These are phyloP conservation scores for Claviceps africana DNA, from an alignment of 2,329 filamentous ascomycete genomes.

Conservation along the genomic window DNA sequence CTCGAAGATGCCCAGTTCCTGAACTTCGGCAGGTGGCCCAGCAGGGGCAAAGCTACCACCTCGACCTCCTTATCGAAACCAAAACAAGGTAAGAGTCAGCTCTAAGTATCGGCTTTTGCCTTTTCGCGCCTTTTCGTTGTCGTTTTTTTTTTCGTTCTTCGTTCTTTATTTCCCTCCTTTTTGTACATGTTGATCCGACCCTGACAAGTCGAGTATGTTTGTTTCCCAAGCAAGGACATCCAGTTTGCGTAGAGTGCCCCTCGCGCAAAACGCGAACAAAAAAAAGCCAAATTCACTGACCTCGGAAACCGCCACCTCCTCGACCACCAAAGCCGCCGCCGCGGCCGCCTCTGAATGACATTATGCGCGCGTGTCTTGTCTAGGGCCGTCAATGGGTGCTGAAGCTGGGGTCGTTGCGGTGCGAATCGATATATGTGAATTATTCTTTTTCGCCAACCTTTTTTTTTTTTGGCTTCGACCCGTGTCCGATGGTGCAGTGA, in stretches of 20 bases:
- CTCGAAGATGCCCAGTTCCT: slow-evolving; percentile 83
- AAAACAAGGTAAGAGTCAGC: background rate
- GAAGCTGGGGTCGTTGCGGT: background rate
- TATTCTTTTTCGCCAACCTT: slow-evolving; percentile 5
- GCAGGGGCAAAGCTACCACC: slow-evolving; percentile 9
- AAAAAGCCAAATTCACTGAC: slow-evolving; percentile 1
- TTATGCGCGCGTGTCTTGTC: slow-evolving; percentile 1
- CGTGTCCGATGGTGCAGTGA: background rate
- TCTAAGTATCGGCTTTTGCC: background rate
- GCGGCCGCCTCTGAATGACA: slow-evolving; percentile 12
- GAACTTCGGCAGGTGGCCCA: slow-evolving; percentile 10
- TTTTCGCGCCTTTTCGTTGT: background rate
- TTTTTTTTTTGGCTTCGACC: background rate
- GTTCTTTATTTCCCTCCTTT: no score
- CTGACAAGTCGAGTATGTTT: no score
- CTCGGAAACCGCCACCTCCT: slow-evolving; percentile 10
- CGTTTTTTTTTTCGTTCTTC: background rate
- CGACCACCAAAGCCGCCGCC: slow-evolving; percentile 10
- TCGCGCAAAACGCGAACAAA: background rate
- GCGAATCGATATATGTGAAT: background rate
- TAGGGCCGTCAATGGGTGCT: background rate
- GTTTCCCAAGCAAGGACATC: background rate
- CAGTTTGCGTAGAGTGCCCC: background rate
- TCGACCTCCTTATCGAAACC: slow-evolving; percentile 8
- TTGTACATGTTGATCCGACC: no score